These are phyloP conservation scores for Pestalotiopsis sp. DNA, from an alignment of 2,329 filamentous ascomycete species.

Conservation along the genomic window DNA sequence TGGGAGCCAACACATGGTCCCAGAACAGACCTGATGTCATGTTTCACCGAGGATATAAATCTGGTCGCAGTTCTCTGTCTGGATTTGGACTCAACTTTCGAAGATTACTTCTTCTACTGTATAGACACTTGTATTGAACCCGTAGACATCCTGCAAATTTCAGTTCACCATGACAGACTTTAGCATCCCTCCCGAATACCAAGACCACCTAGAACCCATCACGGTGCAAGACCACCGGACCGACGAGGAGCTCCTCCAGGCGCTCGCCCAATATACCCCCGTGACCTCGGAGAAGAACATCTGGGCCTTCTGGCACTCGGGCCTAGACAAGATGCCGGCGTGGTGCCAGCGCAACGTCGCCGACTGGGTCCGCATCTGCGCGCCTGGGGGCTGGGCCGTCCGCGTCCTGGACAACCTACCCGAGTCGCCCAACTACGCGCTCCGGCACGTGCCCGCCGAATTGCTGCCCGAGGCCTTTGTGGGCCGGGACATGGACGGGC, in stretches of 20 bases:
- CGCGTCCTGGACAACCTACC: constrained; percentile 39
- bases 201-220: constrained; percentile 17
- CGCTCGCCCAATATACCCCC: constrained; percentile 19
- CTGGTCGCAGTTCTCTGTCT: too few species aligned
- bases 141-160: not conserved
- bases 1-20: not conserved
- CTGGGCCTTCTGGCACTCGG: constrained; percentile 45
- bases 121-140: not conserved
- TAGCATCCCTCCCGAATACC: constrained; percentile 18
- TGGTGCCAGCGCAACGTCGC: constrained; percentile 38
- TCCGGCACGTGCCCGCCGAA: constrained; percentile 34
- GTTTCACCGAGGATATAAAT: too few species aligned
- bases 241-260: constrained; percentile 21
- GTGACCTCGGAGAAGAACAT: constrained; percentile 41
- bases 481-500: constrained; percentile 44
- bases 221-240: constrained; percentile 13
- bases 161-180: not conserved
- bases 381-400: constrained; percentile 36
- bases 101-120: not conserved
- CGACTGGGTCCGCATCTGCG: constrained; percentile 38
- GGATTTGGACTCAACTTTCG: too few species aligned
- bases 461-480: constrained; percentile 43
- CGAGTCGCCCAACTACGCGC: constrained; percentile 35
- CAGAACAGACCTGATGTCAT: too few species aligned
- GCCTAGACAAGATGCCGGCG: constrained; percentile 31